Conservation (phyloP, 2,329 filamentous ascomycete species). For the Scytalidium sp. region DNA sequence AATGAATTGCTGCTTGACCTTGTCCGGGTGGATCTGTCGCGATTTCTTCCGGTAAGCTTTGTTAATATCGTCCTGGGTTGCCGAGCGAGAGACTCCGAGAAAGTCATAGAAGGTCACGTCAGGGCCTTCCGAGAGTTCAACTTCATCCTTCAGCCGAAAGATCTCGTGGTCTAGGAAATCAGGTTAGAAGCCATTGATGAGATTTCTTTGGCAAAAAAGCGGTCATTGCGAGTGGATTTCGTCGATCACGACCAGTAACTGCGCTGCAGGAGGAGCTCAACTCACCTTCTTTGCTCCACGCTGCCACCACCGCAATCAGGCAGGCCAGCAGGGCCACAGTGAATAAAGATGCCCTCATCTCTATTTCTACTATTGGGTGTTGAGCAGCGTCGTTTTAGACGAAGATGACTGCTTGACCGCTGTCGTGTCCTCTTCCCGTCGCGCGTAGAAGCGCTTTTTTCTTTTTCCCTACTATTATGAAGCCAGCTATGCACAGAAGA, state of each 20-base stretch:
- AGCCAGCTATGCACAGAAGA: background rate
- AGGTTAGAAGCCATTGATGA: constrained; percentile 16
- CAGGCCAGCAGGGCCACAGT: constrained; percentile 25
- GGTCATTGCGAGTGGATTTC: too few relatives aligned
- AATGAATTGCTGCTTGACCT: constrained; percentile 81
- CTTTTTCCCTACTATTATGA: background rate
- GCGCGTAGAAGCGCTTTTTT: background rate
- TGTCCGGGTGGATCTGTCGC: constrained; percentile 85
- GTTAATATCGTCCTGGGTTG: constrained; percentile 83
- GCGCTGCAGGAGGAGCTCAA: too few relatives aligned
- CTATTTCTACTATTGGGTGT: constrained; percentile 13
- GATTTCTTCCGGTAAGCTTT: constrained; percentile 92
- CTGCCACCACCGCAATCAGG: constrained; percentile 24
- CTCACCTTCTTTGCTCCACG: constrained; percentile 35
- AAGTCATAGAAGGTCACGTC: constrained; percentile 94
- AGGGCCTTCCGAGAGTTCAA: constrained; percentile 69
- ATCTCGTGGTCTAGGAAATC: constrained; percentile 83
- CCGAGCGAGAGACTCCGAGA: constrained; percentile 70
- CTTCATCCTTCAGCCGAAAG: constrained; percentile 90
- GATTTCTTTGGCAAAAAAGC: background rate
- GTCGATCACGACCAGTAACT: too few relatives aligned
- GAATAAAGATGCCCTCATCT: constrained; percentile 28
- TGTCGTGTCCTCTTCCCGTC: constrained; percentile 17
- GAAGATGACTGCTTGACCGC: constrained; percentile 7
- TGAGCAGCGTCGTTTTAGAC: background rate